Percentiles rank a stretch among this genome's conserved stretches.
Evolutionary conservation across 306 rosid species (phyloP).

Genomic region (Malus sylvestris): DNA sequence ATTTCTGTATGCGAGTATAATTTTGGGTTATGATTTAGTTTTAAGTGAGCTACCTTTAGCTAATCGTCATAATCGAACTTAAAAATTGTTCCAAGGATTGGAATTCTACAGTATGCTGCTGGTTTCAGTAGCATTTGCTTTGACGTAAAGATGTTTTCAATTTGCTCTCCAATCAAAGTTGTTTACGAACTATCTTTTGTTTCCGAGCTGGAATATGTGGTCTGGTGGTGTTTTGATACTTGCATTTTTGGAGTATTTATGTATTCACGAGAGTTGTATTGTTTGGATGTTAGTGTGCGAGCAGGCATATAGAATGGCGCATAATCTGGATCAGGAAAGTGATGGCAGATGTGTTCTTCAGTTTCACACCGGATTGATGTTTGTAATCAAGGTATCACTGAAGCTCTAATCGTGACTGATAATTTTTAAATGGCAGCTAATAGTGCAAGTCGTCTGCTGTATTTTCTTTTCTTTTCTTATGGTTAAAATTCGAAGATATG

Average conservation of each 20-base stretch:
- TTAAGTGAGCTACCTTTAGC: not conserved
- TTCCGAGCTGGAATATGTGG: slow-evolving; percentile 10
- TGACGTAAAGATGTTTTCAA: not conserved
- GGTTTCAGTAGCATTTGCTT: not conserved
- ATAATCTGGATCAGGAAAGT: slow-evolving; percentile 23
- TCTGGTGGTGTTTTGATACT: not conserved
- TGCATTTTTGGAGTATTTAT: not conserved
- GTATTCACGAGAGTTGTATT: not conserved
- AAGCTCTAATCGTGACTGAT: not conserved
- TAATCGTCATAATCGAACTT: not conserved
- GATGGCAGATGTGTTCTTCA: slow-evolving; percentile 38
- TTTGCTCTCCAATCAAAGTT: not conserved
- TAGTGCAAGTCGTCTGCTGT: not conserved
- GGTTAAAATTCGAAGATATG: not conserved
- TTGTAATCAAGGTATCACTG: slow-evolving; percentile 70
- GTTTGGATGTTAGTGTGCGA: slow-evolving; percentile 70
- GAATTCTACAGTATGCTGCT: not conserved
- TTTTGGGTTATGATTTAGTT: too few species aligned
- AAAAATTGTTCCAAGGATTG: not conserved
- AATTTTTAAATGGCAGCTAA: not conserved
- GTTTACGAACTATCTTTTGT: not conserved
- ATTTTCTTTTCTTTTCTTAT: not conserved
- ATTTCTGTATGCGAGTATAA: not conserved
- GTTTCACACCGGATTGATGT: slow-evolving; percentile 83
- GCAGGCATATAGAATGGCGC: slow-evolving; percentile 18